Evolutionary conservation across 495 filamentous ascomycete genomes (phyloP), one percentile per base, ranked within the genome.

Genomic region (Aspergillus nidulans): DNA sequence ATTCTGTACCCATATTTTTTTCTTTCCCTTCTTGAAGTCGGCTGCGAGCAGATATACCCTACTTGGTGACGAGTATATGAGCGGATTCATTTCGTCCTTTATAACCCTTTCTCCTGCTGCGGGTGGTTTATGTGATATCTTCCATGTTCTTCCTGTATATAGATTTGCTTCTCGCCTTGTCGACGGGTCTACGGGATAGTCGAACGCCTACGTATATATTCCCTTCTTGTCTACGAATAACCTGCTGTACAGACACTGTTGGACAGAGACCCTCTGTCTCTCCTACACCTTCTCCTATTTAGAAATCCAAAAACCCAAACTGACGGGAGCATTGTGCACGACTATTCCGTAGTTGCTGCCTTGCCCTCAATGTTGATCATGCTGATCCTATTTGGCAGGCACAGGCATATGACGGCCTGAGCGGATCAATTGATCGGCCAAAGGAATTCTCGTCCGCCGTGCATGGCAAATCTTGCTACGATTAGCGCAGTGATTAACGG

Each of bases 1-100:
- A 18, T 43, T 43, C 40, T 43, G 2, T 10, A 5, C 15, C 18
- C 6, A 43, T 12, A 18, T 26, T n/a, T 3, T 36, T 2, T 39
- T 16, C 36, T 3, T 5, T 39, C 36, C 15, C 46, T 49, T 49
- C 26, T 49, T 34, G 8, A 13, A 19, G 46, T 36, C 28, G 18
- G 8, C 32, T 39, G 24, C 18, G 10, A 49, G 47, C 47, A 38
- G 21, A 49, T 34, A 49, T 49, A 49, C 47, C 47, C 47, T 39
- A 16, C 13, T 39, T 25, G 32, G 47, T 32, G 32, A 49, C 32
- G 47, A 49, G 28, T 19, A 6, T 38, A 49, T 49, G 47, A 49
- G 32, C 26, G 15, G 36, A 39, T 39, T 18, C n/a, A 12, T 39
- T 16, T 39, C 36, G 8, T 16, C 36, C n/a, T 39, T 39, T 39